Evolutionary conservation across 768 basidiomycete genomes (phyloP).

Genomic region (Crassisporium funariophilum): DNA sequence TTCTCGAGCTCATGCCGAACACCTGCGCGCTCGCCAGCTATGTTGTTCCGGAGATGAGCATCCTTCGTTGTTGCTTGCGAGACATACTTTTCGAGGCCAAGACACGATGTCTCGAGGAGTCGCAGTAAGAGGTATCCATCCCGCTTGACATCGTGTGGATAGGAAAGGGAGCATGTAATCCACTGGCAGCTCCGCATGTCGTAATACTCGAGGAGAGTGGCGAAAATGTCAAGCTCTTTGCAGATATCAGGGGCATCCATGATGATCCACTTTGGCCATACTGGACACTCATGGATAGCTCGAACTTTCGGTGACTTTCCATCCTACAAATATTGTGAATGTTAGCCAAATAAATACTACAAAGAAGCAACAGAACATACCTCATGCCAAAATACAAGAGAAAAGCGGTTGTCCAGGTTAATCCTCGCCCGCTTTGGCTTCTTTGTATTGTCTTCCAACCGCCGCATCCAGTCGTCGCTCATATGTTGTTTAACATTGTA

Average conservation of each 20-base stretch:
- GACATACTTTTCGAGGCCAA: not conserved
- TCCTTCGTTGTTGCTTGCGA: not conserved
- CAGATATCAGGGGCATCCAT: not conserved
- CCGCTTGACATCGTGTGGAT: not conserved
- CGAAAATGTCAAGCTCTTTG: not conserved
- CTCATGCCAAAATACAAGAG: not conserved
- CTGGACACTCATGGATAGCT: slow-evolving; percentile 2
- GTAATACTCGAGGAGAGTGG: slow-evolving; percentile 1
- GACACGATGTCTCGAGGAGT: not conserved
- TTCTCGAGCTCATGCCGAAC: not conserved
- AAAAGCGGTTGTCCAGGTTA: slow-evolving; percentile 3
- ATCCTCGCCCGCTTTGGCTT: not conserved
- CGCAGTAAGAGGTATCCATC: not conserved
- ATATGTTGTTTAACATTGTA: slow-evolving; percentile 4
- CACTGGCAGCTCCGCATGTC: not conserved
- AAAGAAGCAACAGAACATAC: not conserved
- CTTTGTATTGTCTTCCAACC: not conserved
- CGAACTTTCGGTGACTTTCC: not conserved
- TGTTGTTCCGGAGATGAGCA: not conserved
- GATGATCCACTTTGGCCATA: slow-evolving; percentile 4
- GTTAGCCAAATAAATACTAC: not conserved
- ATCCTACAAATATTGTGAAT: not conserved
- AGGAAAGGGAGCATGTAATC: slow-evolving; percentile 1
- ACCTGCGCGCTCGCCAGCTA: not conserved
- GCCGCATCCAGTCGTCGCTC: slow-evolving; percentile 8